Evolutionary conservation across 2,329 filamentous ascomycete species (phyloP).

Genomic region (Fusarium oligoseptatum): DNA sequence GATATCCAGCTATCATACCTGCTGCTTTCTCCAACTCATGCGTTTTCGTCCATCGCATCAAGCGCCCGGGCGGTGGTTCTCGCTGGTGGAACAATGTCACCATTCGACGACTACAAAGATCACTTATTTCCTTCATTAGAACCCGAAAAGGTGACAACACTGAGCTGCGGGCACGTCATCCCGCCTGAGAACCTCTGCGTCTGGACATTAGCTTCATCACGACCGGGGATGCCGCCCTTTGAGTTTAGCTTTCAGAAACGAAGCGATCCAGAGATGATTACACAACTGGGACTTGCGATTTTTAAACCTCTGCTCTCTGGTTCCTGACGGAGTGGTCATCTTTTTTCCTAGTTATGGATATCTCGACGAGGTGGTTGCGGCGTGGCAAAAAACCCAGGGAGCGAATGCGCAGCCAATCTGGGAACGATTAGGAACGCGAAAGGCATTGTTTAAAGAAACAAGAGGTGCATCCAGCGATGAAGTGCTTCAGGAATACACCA

Average conservation of each 20-base stretch:
- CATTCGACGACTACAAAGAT: slow-evolving; percentile 89
- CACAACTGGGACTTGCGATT: slow-evolving; percentile 80
- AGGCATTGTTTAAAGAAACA: slow-evolving; percentile 72
- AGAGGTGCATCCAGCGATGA: slow-evolving; percentile 73
- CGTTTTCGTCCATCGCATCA: slow-evolving; percentile 89
- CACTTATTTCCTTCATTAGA: slow-evolving; percentile 86
- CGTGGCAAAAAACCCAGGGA: slow-evolving; percentile 66
- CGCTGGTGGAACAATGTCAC: slow-evolving; percentile 97
- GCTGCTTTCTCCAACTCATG: slow-evolving; percentile 89
- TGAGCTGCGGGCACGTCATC: slow-evolving; percentile 96
- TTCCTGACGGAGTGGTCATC: slow-evolving; percentile 90
- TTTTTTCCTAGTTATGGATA: slow-evolving; percentile 98
- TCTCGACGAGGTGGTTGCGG: slow-evolving; percentile 77
- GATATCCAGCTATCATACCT: slow-evolving; percentile 83
- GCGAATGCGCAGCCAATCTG: slow-evolving; percentile 62
- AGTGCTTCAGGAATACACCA: slow-evolving; percentile 79
- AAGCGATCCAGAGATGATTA: slow-evolving; percentile 75
- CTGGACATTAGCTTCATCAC: slow-evolving; percentile 71
- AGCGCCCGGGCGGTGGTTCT: slow-evolving; percentile 89
- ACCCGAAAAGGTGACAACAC: slow-evolving; percentile 74
- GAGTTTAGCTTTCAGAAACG: slow-evolving; percentile 91
- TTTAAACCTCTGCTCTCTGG: slow-evolving; percentile 76
- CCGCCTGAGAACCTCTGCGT: slow-evolving; percentile 85
- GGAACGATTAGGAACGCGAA: slow-evolving; percentile 69
- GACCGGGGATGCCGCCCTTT: slow-evolving; percentile 66